Evolutionary conservation across 148 eudicot species (phyloP), one percentile per base, ranked within the genome.

Genomic region (Beta vulgaris): DNA sequence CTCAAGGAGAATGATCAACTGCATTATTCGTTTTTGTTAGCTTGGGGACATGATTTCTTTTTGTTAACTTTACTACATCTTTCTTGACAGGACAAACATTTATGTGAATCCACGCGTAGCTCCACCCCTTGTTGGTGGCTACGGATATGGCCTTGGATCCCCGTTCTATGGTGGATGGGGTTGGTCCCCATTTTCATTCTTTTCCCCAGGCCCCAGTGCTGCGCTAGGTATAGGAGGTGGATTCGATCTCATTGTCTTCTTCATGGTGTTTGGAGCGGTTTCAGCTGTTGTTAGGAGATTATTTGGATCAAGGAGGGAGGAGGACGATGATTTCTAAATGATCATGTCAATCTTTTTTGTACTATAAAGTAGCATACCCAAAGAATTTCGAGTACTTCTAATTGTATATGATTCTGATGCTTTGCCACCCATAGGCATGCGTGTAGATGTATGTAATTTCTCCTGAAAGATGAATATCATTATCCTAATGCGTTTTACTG

Each of bases 111-210:
- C 97, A 26, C 97, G 87, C 0, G 76, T 87, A n/a, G 97, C 98
- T 11, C 98, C 98, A 32, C 98, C 96, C 7, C 89, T 95, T 44
- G 85, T 85, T 29, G 97, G 98, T 14, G 98, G 98, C 1, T 95
- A 94, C 37, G 97, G 98, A 12, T 91, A 78, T 48, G 96, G 96
- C 12, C 83, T 44, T 42, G 97, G 96, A 12, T 77, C 74, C 32
- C 97, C 97, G 14, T 91, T 58, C 59, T 92, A 91, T 67, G 98
- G 98, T 19, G 98, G 98, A 43, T 94, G 92, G 91, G 98, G 97
- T 3, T 93, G 98, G 98, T 88, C 96, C 0, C 98, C 98, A 13
- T 92, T 95, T 77, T 90, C 96, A 29, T 90, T 90, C 85, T 92
- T 88, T 58, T 91, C 89, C 49, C 97, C 98, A 12, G 96, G 96